Evolutionary conservation across 495 filamentous ascomycete species (phyloP), one percentile per base, ranked within the genome.

Genomic region (Podospora pseudocomata): DNA sequence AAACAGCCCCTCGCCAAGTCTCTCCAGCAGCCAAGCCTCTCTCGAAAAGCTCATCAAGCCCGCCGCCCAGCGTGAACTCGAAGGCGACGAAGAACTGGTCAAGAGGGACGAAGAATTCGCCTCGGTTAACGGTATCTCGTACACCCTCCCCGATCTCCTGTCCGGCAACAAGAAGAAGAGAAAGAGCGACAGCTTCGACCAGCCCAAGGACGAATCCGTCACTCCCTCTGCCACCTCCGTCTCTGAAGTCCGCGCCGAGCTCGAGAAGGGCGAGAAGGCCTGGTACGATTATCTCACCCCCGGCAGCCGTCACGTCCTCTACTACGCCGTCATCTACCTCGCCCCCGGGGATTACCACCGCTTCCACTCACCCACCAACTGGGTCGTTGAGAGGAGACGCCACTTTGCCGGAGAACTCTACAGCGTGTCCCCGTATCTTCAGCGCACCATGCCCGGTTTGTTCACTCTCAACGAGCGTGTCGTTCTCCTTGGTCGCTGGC

Each of bases 341-440:
- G 95, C 95, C 0, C 95, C 95, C 0, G 95, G 95, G 28, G 95
- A 99, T 79, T 99, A 99, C 82, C 95, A 99, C 80, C 91, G 94
- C 62, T 99, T 98, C 84, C 95, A 99, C 80, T 95, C 91, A 3
- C 95, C 95, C 0, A 88, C 91, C 3, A 89, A 90, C 66, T 99
- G 95, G 95, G 95, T 99, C 1, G 94, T 92, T 44, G 91, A 97
- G 78, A 87, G 86, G 72, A 88, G 95, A 13, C 88, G 95, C 4
- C 95, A 99, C 79, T 99, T 99, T 78, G 93, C 95, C 9, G 95
- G 95, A 28, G 95, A 99, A 78, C 83, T 99, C 19, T 99, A 92
- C 81, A 92, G 89, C 61, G 95, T 99, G 19, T 96, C 92, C 3
- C 95, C 95, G 0, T 99, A 97, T 76, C 83, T 99, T 16, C 93